These are phyloP conservation scores for Ustilago cynodontis DNA, from an alignment of 1,284 basidiomycete genomes.

Conservation along the genomic window DNA sequence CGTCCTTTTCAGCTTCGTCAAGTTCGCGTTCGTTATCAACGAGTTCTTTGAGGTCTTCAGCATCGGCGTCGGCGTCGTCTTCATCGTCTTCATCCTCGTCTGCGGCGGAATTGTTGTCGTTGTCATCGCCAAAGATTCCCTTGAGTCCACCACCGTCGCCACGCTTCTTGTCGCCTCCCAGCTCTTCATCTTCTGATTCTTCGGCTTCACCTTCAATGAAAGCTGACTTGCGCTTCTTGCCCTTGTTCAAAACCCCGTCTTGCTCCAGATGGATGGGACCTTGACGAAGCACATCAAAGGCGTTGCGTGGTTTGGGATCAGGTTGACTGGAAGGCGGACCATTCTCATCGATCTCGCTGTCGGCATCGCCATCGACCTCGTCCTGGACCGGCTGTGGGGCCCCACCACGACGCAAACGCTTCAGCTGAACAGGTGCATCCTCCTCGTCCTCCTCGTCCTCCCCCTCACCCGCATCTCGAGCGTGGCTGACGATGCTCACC, in stretches of 20 bases:
- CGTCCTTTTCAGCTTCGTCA: slow-evolving; percentile 63
- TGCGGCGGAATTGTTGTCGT: slow-evolving; percentile 16
- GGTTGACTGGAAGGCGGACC: slow-evolving; percentile 37
- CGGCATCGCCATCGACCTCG: slow-evolving; percentile 7
- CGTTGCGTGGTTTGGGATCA: slow-evolving; percentile 32
- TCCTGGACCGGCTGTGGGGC: background rate
- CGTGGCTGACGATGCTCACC: slow-evolving; percentile 4
- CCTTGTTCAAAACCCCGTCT: background rate
- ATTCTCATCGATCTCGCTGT: slow-evolving; percentile 29
- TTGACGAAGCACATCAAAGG: slow-evolving; percentile 32
- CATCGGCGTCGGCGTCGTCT: slow-evolving; percentile 61
- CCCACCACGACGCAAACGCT: slow-evolving; percentile 39
- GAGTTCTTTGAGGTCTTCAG: slow-evolving; percentile 60
- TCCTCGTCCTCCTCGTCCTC: slow-evolving; percentile 37
- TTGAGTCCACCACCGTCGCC: slow-evolving; percentile 58
- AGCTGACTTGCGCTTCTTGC: slow-evolving; percentile 50
- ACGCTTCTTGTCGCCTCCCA: slow-evolving; percentile 27
- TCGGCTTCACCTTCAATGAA: slow-evolving; percentile 68
- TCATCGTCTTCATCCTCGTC: slow-evolving; percentile 57
- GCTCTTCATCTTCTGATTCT: slow-evolving; percentile 66
- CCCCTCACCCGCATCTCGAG: background rate
- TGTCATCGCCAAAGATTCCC: slow-evolving; percentile 61
- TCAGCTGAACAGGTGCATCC: slow-evolving; percentile 30
- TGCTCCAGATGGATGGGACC: slow-evolving; percentile 1
- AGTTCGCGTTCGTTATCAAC: slow-evolving; percentile 63